phyloP scores from a whole-genome alignment of 2,329 filamentous ascomycete species.

The Botrytis aclada region DNA sequence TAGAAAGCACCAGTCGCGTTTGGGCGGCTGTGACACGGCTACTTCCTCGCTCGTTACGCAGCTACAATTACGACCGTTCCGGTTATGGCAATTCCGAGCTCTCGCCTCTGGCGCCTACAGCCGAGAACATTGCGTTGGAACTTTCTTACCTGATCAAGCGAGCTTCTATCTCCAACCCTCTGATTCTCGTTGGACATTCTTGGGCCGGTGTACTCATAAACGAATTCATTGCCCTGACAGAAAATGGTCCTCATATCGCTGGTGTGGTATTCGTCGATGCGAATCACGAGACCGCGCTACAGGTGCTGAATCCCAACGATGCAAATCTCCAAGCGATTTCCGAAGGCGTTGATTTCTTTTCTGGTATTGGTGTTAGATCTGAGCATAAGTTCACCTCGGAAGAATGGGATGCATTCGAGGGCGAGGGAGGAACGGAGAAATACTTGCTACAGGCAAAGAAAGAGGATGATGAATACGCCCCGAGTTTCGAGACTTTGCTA shows the following conservation, averaged over 20 bases:
- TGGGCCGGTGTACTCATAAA: conserved; percentile 23
- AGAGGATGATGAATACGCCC: conserved; percentile 18
- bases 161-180: conserved; percentile 20
- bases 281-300: conserved; percentile 25
- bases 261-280: conserved; percentile 29
- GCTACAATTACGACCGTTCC: conserved; percentile 27
- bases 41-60: conserved; percentile 16
- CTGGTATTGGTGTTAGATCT: background rate
- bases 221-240: conserved; percentile 23
- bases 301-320: conserved; percentile 23
- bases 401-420: conserved; percentile 23
- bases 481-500: conserved; percentile 35
- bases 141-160: conserved; percentile 23
- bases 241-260: conserved; percentile 19
- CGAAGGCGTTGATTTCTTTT: conserved; percentile 12
- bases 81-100: conserved; percentile 22
- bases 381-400: conserved; percentile 22
- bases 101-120: conserved; percentile 22
- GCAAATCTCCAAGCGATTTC: conserved; percentile 14
- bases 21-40: conserved; percentile 25
- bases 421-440: conserved; percentile 26
- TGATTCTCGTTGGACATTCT: conserved; percentile 27
- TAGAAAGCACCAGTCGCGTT: conserved; percentile 8
- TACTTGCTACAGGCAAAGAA: conserved; percentile 14
- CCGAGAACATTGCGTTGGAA: conserved; percentile 27